Base-by-base conservation (phyloP, 139 green algal genomes). In the Chlamydomonas applanata region DNA sequence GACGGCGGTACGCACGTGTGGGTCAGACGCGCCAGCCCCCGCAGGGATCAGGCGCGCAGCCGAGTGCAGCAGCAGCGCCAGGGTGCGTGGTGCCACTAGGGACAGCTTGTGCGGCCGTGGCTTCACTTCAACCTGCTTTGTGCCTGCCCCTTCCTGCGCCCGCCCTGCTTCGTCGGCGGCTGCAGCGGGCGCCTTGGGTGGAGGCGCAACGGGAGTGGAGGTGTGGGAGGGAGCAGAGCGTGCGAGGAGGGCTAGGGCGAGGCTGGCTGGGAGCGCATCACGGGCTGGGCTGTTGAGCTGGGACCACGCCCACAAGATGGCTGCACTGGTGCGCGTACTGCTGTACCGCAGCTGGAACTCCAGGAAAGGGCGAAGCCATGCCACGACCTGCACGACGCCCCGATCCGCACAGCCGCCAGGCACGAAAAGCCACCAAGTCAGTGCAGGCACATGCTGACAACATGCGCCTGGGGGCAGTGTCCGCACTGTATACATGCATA, bases 341-440 rank as follows among this genome's bases (percentile, higher is more conserved):
- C 59, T 66, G 59, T 66, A 66, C 11, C 25, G 59, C 20, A 66
- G 59, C 59, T 66, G 25, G 25, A 66, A 66, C 20, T 27, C 20
- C 11, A 35, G 11, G 59, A 35, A 66, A 4, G 59, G 59, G 4
- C 16, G 25, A 20, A 66, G 59, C 59, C 59, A 66, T 4, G 20
- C 4, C 20, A 66, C 20, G 25, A 40, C 20, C 25, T 66, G 11
- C 11, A 19, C 20, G n/a, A 63, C 29, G 54, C 5, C 54, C 17
- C 14, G 17, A 17, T 56, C 46, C 46, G 17, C 14, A 56, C 14
- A 56, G 17, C 14, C 54, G 25, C 5, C 22, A 13, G 5, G 54
- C n/a, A n/a, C n/a, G n/a, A n/a, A n/a, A n/a, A n/a, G n/a, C n/a
- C n/a, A n/a, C n/a, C n/a, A n/a, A n/a, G n/a, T n/a, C n/a, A n/a